A percentile compares a stretch with the other conserved stretches of the same genome.
These are phyloP conservation scores for Botrytis fragariae DNA, from an alignment of 2,329 filamentous ascomycete species.

Conservation along the genomic window DNA sequence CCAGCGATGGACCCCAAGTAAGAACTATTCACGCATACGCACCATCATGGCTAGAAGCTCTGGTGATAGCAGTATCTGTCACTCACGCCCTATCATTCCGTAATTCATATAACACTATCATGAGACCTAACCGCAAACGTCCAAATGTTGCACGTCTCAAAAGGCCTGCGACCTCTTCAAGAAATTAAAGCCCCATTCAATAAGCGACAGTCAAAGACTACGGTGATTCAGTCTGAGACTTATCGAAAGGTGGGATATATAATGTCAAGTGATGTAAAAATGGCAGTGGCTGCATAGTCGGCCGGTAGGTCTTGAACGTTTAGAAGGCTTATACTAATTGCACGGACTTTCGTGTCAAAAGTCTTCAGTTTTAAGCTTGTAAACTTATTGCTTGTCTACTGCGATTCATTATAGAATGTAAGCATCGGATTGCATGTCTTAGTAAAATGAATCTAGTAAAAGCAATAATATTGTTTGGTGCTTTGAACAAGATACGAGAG, in stretches of 20 bases:
- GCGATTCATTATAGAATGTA: accelerated
- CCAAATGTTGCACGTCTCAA: neutral
- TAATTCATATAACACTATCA: too few relatives aligned
- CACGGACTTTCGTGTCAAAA: too few relatives aligned
- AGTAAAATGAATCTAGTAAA: neutral
- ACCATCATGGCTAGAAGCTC: neutral
- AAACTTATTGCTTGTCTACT: neutral
- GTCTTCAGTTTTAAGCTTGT: neutral
- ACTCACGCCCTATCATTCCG: neutral
- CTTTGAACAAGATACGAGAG: neutral
- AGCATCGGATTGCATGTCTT: too few relatives aligned
- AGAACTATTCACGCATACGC: accelerated
- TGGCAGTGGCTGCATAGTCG: neutral
- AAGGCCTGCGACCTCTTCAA: neutral
- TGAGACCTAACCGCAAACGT: neutral
- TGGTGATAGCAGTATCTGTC: neutral
- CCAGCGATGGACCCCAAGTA: too few relatives aligned
- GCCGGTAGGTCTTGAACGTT: neutral
- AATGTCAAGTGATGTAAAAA: neutral
- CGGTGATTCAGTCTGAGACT: neutral
- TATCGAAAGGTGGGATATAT: neutral
- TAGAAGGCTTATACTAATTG: neutral
- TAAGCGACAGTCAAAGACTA: too few relatives aligned
- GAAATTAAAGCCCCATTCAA: neutral
- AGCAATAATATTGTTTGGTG: neutral